Evolutionary conservation across 2,329 filamentous ascomycete species (phyloP), one percentile per base, ranked within the genome.

Genomic region (Colletotrichum cereale): DNA sequence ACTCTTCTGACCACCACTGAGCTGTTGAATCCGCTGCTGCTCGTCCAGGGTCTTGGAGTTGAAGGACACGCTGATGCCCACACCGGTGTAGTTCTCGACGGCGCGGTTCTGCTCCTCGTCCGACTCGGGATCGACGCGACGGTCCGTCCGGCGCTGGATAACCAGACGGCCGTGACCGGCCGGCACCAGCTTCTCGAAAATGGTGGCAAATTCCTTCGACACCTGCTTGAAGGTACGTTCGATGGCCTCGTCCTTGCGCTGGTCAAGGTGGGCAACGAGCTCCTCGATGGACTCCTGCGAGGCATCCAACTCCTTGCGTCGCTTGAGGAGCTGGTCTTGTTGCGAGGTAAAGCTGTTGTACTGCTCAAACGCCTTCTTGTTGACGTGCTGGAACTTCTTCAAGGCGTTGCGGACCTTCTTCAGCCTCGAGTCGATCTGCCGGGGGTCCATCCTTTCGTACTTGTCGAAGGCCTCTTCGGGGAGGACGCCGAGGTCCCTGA

Each of bases 281-380:
- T 97, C 94, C 78, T 97, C 92, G 76, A 99, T 99, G 1, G 94
- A 96, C 44, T 86, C 87, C 75, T 97, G 94, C 3, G 93, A 96
- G 18, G 90, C 91, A 76, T 97, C 94, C 14, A 99, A 90, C 80
- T 98, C 96, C 76, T 92, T 89, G 61, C 96, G 90, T 75, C 96
- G 92, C 78, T 93, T 92, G 61, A 93, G 93, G 24, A 99, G 87
- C 29, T 92, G 92, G 73, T 97, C 95, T 68, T 97, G 92, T 82
- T 98, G 94, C 62, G 91, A 93, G 10, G 96, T 98, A 80, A 98
- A 99, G 83, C 92, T 97, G 84, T 96, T 97, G 85, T 98, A 99
- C 81, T 99, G 96, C 82, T 99, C 97, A 79, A 98, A 97, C 0
- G 96, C 96, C 84, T 99, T 98, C 85, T 98, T 99, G 88, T 99